phyloP scores from a whole-genome alignment of 305 asterid genomes.

The Andrographis paniculata region DNA sequence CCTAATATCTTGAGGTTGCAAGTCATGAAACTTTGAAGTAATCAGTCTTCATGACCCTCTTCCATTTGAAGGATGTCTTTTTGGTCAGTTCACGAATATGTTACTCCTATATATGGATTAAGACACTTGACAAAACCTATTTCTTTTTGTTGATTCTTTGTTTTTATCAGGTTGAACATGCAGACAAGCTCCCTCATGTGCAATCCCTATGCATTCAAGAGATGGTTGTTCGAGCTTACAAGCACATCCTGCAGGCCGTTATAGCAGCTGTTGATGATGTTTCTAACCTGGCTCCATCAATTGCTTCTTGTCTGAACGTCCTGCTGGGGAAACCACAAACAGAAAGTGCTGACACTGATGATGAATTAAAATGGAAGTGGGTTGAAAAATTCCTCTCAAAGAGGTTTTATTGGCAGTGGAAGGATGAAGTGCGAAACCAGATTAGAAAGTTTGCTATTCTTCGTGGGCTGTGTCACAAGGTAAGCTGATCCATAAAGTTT shows the following conservation, averaged over 20 bases:
- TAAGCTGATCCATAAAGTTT: slow-evolving; percentile 18
- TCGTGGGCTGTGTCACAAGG: slow-evolving; percentile 91
- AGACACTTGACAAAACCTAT: slow-evolving; percentile 14
- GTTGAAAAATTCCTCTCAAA: slow-evolving; percentile 51
- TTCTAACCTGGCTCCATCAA: slow-evolving; percentile 50
- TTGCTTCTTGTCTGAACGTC: slow-evolving; percentile 75
- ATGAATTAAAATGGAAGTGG: slow-evolving; percentile 76
- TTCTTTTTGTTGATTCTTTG: slow-evolving; percentile 18
- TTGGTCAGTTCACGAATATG: neutral
- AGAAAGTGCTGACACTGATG: slow-evolving; percentile 41
- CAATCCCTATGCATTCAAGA: slow-evolving; percentile 88
- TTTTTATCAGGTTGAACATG: slow-evolving; percentile 67
- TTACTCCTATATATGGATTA: slow-evolving; percentile 11
- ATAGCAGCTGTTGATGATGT: slow-evolving; percentile 59
- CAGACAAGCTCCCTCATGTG: slow-evolving; percentile 84
- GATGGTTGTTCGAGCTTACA: slow-evolving; percentile 90
- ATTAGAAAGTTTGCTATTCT: slow-evolving; percentile 77
- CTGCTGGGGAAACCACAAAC: slow-evolving; percentile 54
- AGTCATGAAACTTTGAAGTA: too few relatives aligned
- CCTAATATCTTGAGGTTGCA: too few relatives aligned
- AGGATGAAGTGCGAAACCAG: slow-evolving; percentile 39
- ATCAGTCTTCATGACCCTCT: neutral
- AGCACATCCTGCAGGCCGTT: slow-evolving; percentile 76
- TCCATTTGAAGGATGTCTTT: neutral
- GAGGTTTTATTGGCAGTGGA: slow-evolving; percentile 73